Conservation (phyloP, 805 yeast species). For the Nakazawaea ambrosiae region DNA sequence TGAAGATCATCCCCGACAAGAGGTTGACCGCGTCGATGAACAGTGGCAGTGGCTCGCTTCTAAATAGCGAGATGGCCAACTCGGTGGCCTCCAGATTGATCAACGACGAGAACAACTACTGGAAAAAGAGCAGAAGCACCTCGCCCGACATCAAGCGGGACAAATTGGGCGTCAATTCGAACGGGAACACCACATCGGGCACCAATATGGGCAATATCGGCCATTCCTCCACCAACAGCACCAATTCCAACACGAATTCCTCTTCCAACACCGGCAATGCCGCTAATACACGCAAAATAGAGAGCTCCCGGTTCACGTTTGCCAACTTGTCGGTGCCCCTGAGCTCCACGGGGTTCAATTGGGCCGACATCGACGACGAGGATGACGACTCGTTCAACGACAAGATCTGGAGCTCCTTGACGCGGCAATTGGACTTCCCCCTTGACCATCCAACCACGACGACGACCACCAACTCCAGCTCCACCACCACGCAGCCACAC, state of each 20-base stretch:
- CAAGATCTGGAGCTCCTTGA: conserved; percentile 7
- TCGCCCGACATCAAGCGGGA: conserved; percentile 8
- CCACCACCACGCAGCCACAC: too few relatives aligned
- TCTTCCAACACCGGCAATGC: conserved; percentile 6
- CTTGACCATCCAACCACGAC: too few relatives aligned
- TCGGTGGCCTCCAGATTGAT: conserved; percentile 1
- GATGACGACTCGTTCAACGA: conserved; percentile 11
- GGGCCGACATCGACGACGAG: conserved; percentile 16
- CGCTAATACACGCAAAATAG: conserved; percentile 7
- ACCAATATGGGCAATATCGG: too few relatives aligned
- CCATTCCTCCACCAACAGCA: too few relatives aligned
- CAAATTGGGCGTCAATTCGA: background rate
- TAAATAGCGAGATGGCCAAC: too few relatives aligned
- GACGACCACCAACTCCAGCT: too few relatives aligned
- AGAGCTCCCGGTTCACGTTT: conserved; percentile 9
- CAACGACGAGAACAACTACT: conserved; percentile 7
- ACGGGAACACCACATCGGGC: too few relatives aligned
- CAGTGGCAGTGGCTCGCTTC: background rate
- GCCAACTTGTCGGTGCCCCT: conserved; percentile 7
- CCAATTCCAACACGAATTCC: conserved; percentile 9
- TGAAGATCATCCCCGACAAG: conserved; percentile 11
- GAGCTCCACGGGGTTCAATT: conserved; percentile 11
- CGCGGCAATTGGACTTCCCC: background rate
- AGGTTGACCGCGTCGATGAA: background rate
- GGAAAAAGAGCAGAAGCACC: conserved; percentile 10